These are phyloP conservation scores for Linum lewisii DNA, from an alignment of 345 rosid species.

Conservation along the genomic window DNA sequence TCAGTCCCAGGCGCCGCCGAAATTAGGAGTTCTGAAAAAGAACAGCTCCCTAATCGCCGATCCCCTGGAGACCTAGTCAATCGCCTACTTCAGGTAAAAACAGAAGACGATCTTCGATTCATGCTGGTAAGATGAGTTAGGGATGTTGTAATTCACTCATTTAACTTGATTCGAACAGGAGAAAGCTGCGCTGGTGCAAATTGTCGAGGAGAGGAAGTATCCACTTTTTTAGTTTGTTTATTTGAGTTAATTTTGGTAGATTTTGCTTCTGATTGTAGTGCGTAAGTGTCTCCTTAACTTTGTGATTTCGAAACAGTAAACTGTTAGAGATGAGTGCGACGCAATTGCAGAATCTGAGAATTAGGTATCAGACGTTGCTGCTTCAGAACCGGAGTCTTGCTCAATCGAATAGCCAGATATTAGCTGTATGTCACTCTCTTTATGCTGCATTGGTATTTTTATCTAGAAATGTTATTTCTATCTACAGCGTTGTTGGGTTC, in stretches of 20 bases:
- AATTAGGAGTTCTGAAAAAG: slow-evolving; percentile 14
- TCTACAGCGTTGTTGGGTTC: not conserved
- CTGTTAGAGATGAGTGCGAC: slow-evolving; percentile 40
- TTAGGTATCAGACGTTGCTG: slow-evolving; percentile 39
- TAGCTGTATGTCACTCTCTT: slow-evolving; percentile 36
- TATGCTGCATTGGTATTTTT: not conserved
- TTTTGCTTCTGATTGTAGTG: not conserved
- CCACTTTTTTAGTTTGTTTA: slow-evolving; percentile 19
- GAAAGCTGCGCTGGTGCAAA: slow-evolving; percentile 43
- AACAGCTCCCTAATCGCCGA: slow-evolving; percentile 17
- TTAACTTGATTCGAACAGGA: slow-evolving; percentile 37
- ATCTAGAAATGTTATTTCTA: slow-evolving; percentile 7
- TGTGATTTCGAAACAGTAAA: slow-evolving; percentile 28
- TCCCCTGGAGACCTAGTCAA: slow-evolving; percentile 21
- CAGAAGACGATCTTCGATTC: not conserved
- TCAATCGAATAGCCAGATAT: slow-evolving; percentile 46
- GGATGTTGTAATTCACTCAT: not conserved
- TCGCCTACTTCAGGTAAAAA: slow-evolving; percentile 39
- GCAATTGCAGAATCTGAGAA: slow-evolving; percentile 37
- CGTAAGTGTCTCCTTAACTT: slow-evolving; percentile 23
- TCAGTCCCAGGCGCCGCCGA: slow-evolving; percentile 32
- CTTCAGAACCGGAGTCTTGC: slow-evolving; percentile 54
- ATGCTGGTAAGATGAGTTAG: not conserved
- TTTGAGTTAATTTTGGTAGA: not conserved
- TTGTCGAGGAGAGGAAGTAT: slow-evolving; percentile 69